Conservation (phyloP, 805 yeast genomes). For the Candida nitratophila region DNA sequence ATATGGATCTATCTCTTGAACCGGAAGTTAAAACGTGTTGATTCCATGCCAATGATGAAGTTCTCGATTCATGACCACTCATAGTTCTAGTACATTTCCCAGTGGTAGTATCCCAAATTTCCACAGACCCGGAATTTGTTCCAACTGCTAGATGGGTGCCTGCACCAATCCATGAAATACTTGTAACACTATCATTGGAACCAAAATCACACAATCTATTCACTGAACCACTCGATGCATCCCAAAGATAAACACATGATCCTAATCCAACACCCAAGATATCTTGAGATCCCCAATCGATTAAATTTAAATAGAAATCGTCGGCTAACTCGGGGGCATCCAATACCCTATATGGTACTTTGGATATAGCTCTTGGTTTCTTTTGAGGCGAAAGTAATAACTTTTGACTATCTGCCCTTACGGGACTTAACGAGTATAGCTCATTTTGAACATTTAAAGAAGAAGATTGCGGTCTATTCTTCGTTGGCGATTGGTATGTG, state of each 20-base stretch:
- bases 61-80: slow-evolving; percentile 85
- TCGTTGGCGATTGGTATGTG: slow-evolving; percentile 67
- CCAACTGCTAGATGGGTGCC: slow-evolving; percentile 96
- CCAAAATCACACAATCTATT: slow-evolving; percentile 71
- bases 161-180: slow-evolving; percentile 87
- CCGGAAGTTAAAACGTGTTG: slow-evolving; percentile 85
- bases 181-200: slow-evolving; percentile 62
- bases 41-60: slow-evolving; percentile 89
- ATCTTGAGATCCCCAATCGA: slow-evolving; percentile 94
- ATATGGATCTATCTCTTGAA: slow-evolving; percentile 72
- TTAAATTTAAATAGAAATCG: slow-evolving; percentile 84
- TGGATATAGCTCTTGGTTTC: slow-evolving; percentile 68
- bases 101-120: slow-evolving; percentile 89
- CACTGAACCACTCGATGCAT: slow-evolving; percentile 78
- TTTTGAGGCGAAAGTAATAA: slow-evolving; percentile 76
- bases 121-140: slow-evolving; percentile 78
- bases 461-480: slow-evolving; percentile 54
- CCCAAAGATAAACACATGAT: slow-evolving; percentile 84
- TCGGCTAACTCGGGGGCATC: slow-evolving; percentile 96
- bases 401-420: slow-evolving; percentile 79
- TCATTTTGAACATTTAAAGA: slow-evolving; percentile 60
- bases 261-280: slow-evolving; percentile 87
- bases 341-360: slow-evolving; percentile 84
- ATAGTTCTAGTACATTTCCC: slow-evolving; percentile 80
- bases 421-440: slow-evolving; percentile 77